phyloP scores from a whole-genome alignment of 75 land plant species.

The Pinus taeda region DNA sequence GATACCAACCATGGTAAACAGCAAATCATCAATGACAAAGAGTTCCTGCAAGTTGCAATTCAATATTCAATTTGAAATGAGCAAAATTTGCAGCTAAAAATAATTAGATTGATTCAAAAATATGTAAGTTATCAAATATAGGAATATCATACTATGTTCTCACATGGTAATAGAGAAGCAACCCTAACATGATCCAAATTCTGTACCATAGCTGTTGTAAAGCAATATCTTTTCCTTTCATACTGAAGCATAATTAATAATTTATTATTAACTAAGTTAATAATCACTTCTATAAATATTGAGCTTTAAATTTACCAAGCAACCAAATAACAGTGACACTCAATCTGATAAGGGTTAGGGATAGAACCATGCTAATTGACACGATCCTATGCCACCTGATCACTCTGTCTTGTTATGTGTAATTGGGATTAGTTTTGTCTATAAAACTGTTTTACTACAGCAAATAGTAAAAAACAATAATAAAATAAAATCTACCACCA shows the following conservation, averaged over 20 bases:
- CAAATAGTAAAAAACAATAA: no score
- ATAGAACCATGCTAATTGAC: background rate
- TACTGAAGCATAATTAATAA: background rate
- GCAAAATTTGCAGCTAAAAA: no score
- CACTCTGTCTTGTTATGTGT: background rate
- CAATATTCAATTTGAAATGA: constrained; percentile 3
- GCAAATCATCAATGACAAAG: constrained; percentile 87
- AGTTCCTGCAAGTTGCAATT: constrained; percentile 60
- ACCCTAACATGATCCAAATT: background rate
- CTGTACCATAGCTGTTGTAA: background rate
- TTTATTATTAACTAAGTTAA: background rate
- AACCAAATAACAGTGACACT: background rate
- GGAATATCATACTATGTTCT: background rate
- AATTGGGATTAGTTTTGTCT: background rate
- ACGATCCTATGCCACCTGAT: background rate
- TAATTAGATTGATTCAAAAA: constrained; percentile 6
- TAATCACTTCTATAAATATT: background rate
- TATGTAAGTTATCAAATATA: background rate
- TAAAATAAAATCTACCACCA: no score
- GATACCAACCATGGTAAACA: constrained; percentile 88
- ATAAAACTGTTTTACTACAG: no score
- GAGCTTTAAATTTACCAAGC: background rate
- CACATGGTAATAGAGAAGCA: background rate
- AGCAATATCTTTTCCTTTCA: background rate
- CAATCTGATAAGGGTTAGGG: background rate